Evolutionary conservation across 495 filamentous ascomycete genomes (phyloP).

Genomic region (Neurospora sublineolata): DNA sequence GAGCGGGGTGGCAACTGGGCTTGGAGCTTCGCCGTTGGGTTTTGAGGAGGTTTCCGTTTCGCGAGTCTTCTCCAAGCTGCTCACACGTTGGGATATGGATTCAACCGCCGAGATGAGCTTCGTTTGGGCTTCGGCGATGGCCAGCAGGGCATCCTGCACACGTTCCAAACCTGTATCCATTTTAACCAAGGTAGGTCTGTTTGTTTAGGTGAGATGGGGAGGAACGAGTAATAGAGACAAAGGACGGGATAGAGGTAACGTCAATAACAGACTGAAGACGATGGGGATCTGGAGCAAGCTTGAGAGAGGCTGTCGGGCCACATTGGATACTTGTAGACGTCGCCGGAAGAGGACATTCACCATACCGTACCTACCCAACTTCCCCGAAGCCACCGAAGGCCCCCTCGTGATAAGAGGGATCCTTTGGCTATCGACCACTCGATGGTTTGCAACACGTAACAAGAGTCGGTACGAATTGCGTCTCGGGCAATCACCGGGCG

Average conservation of each 20-base stretch:
- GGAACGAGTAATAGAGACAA: background rate
- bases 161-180: constrained; percentile 30
- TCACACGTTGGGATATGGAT: constrained; percentile 47
- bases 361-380: background rate
- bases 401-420: background rate
- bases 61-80: constrained; percentile 12
- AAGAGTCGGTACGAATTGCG: background rate
- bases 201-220: background rate
- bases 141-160: constrained; percentile 40
- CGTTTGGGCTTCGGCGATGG: constrained; percentile 44
- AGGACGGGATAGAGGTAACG: background rate
- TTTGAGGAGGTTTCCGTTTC: background rate
- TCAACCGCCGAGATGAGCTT: constrained; percentile 52
- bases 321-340: background rate
- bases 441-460: background rate
- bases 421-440: background rate
- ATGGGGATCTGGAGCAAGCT: background rate
- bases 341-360: background rate
- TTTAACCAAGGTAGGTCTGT: background rate
- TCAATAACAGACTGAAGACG: background rate
- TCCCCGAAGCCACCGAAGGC: background rate
- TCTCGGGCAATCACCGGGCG: background rate
- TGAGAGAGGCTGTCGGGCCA: background rate
- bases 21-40: background rate
- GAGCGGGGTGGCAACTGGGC: constrained; percentile 12